Conservation (phyloP, 163 green algal species). For the Botryococcus braunii region DNA sequence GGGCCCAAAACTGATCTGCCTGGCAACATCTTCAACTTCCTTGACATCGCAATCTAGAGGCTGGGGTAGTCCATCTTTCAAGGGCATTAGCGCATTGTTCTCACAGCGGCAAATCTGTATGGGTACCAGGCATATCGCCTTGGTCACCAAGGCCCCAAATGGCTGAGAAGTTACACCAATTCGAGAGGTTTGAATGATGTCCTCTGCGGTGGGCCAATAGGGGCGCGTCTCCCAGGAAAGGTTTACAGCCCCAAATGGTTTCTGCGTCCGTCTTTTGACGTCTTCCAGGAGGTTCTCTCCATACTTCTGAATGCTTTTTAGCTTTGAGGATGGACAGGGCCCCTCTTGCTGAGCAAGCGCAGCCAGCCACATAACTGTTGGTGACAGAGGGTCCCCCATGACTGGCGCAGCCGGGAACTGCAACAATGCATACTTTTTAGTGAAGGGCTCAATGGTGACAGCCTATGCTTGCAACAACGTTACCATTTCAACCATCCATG, state of each 20-base stretch:
- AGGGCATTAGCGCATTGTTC: constrained; percentile 7
- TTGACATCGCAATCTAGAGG: background rate
- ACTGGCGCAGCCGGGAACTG: too few species aligned
- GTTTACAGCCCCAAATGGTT: background rate
- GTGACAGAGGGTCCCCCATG: too few species aligned
- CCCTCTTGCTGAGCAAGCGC: too few species aligned
- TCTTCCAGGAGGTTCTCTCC: background rate
- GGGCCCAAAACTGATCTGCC: constrained; percentile 4
- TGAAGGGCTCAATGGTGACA: too few species aligned
- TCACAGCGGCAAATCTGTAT: constrained; percentile 9
- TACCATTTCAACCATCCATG: too few species aligned
- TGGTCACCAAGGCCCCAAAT: constrained; percentile 8
- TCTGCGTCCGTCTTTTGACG: background rate
- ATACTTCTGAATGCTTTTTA: too few species aligned
- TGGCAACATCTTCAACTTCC: constrained; percentile 2
- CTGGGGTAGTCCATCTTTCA: constrained; percentile 11
- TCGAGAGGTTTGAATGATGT: too few species aligned
- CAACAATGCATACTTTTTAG: too few species aligned
- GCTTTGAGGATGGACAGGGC: too few species aligned
- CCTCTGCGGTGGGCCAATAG: background rate
- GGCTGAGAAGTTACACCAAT: too few species aligned
- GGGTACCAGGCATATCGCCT: constrained; percentile 10
- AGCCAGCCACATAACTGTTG: too few species aligned
- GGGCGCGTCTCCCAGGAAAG: background rate
- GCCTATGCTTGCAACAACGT: too few species aligned